phyloP scores from a whole-genome alignment of 176 grass and related monocot species.

The Carex scoparia region DNA sequence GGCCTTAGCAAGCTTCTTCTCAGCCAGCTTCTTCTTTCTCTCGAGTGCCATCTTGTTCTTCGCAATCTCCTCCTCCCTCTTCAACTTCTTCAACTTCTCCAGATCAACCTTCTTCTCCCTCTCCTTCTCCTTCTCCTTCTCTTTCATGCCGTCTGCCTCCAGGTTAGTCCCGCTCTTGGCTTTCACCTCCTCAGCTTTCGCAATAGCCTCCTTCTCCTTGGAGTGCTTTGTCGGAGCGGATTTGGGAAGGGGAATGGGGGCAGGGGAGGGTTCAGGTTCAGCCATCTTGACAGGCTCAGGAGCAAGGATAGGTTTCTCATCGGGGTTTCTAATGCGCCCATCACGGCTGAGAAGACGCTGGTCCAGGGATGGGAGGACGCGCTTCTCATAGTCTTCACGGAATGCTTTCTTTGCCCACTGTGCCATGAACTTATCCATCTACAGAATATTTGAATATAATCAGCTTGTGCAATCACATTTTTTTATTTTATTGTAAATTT shows the following conservation, averaged over 20 bases:
- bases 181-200: slow-evolving; percentile 38
- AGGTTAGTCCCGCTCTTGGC: slow-evolving; percentile 23
- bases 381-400: slow-evolving; percentile 88
- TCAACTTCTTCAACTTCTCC: slow-evolving; percentile 75
- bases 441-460: slow-evolving; percentile 6
- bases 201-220: slow-evolving; percentile 32
- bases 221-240: slow-evolving; percentile 33
- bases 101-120: slow-evolving; percentile 49
- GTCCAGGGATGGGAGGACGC: slow-evolving; percentile 66
- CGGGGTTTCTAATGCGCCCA: slow-evolving; percentile 87
- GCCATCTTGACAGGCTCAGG: slow-evolving; percentile 20
- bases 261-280: slow-evolving; percentile 40
- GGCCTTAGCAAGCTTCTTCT: slow-evolving; percentile 73
- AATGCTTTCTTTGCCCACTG: slow-evolving; percentile 72
- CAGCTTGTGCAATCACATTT: not conserved
- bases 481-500: not conserved
- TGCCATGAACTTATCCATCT: slow-evolving; percentile 78
- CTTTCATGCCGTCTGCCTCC: slow-evolving; percentile 10
- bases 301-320: slow-evolving; percentile 73
- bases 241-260: slow-evolving; percentile 30
- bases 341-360: slow-evolving; percentile 54
- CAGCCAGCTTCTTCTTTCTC: slow-evolving; percentile 85
- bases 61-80: slow-evolving; percentile 85
- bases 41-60: slow-evolving; percentile 82
- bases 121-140: slow-evolving; percentile 40